Base-by-base conservation (phyloP, 176 grass and related monocot species). In the Poa annua region DNA sequence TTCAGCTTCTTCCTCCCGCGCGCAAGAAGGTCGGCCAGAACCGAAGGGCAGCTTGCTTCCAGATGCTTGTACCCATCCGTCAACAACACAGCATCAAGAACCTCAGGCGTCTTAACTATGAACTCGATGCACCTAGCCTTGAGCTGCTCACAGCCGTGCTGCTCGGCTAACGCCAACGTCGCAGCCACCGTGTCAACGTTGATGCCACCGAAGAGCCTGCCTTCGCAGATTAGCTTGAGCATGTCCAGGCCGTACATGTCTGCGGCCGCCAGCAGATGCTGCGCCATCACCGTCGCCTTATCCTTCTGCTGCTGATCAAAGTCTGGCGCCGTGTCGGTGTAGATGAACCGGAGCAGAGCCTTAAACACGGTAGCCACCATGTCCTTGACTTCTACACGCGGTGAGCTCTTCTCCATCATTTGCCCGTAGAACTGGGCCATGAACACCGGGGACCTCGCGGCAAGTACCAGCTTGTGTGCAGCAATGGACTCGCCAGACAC, bases 261-360 rank as follows among this genome's bases (percentile, higher is more conserved):
- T 2, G 84, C 66, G 26, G 76, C 84, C 17, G 45, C 54, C 38
- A 79, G 84, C 42, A 85, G 16, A 80, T 85, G 84, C 4, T 85
- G 66, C 16, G 66, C 52, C 29, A 85, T 78, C 52, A 51, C 67
- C 17, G 41, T 25, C 8, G 11, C 53, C 14, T 11, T 36, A n/a
- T 78, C 75, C 51, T 21, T 51, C 3, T 79, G 51, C 33, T 59
- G 20, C 55, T 71, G 64, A 19, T 45, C 52, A 22, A 79, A 54
- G 13, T 78, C 83, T 0, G 65, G 83, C 26, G 39, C 35, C 11
- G n/a, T 79, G 33, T 57, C 65, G 2, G 52, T 85, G 52, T 85
- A 85, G 8, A 79, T 78, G 39, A 85, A 85, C 19, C 49, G 66
- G 32, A 85, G 75, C 83, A 85, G 78, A 13, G 75, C 75, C 63